A percentile compares a stretch with the other conserved stretches of the same genome.
phyloP scores from a whole-genome alignment of 1,139 yeast species.

The Sugiyamaella novakii region DNA sequence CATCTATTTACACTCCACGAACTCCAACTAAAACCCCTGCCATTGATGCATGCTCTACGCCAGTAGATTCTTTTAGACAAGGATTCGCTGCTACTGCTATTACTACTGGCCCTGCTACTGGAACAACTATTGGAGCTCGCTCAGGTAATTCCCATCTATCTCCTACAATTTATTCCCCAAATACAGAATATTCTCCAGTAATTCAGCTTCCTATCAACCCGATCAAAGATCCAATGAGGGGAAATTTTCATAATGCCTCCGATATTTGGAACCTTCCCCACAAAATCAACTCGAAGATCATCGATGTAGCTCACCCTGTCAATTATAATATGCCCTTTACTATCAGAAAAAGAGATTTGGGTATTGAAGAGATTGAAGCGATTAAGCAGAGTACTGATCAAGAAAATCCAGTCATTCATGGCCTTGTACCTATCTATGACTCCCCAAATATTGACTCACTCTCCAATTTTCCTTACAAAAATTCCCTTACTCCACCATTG shows the following conservation, averaged over 20 bases:
- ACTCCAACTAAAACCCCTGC: constrained; percentile 7
- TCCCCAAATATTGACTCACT: constrained; percentile 30
- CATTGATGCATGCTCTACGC: constrained; percentile 8
- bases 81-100: not conserved
- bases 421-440: constrained; percentile 30
- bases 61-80: not conserved
- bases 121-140: constrained; percentile 1
- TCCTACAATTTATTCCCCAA: constrained; percentile 12
- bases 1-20: constrained; percentile 9
- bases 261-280: not conserved
- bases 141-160: constrained; percentile 1
- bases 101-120: constrained; percentile 11
- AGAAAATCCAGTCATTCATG: constrained; percentile 14
- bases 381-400: not conserved
- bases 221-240: no score
- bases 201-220: constrained; percentile 9
- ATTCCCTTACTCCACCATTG: constrained; percentile 29
- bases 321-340: constrained; percentile 26
- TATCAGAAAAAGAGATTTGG: constrained; percentile 28
- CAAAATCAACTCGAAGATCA: not conserved
- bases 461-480: constrained; percentile 31
- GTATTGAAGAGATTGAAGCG: constrained; percentile 21
- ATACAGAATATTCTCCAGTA: constrained; percentile 6
- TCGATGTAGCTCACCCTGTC: constrained; percentile 30
- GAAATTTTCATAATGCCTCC: not conserved